Conservation (phyloP, 768 basidiomycete genomes). For the Tricholoma sp. region DNA sequence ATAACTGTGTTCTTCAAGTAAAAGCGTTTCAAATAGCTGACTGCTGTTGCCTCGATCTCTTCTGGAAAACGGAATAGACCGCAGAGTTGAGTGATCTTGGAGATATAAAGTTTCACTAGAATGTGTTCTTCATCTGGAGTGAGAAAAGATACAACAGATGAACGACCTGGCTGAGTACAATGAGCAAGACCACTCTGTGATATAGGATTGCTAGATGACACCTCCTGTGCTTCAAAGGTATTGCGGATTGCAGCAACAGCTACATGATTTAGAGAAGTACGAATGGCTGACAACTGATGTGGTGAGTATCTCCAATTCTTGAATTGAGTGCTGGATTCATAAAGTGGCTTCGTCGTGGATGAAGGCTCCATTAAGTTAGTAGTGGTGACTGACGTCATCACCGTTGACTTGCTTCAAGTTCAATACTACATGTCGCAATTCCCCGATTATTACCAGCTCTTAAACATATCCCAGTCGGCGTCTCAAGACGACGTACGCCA, state of each 20-base stretch:
- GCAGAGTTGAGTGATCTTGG: slow-evolving; percentile 82
- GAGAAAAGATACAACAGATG: slow-evolving; percentile 67
- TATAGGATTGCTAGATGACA: slow-evolving; percentile 27
- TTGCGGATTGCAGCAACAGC: slow-evolving; percentile 73
- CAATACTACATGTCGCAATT: slow-evolving; percentile 74
- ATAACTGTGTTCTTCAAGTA: slow-evolving; percentile 97
- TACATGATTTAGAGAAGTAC: slow-evolving; percentile 64
- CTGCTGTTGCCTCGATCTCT: slow-evolving; percentile 89
- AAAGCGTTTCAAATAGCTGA: slow-evolving; percentile 91
- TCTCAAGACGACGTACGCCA: slow-evolving; percentile 67
- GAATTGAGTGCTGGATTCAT: slow-evolving; percentile 77
- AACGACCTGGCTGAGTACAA: slow-evolving; percentile 61
- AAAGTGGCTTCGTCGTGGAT: slow-evolving; percentile 37
- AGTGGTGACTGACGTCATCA: neutral
- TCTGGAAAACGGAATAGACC: slow-evolving; percentile 84
- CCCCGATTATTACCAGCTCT: slow-evolving; percentile 74
- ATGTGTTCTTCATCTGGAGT: slow-evolving; percentile 78
- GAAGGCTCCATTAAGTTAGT: too few species aligned
- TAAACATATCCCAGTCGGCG: slow-evolving; percentile 51
- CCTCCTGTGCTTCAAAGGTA: slow-evolving; percentile 78
- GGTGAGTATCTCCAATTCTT: slow-evolving; percentile 87
- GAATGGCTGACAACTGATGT: slow-evolving; percentile 52
- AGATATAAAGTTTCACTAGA: slow-evolving; percentile 84
- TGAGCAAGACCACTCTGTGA: slow-evolving; percentile 15
- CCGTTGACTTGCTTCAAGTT: neutral